Base-by-base conservation (phyloP, 2,329 filamentous ascomycete species). In the Monosporascus cannonballus region DNA sequence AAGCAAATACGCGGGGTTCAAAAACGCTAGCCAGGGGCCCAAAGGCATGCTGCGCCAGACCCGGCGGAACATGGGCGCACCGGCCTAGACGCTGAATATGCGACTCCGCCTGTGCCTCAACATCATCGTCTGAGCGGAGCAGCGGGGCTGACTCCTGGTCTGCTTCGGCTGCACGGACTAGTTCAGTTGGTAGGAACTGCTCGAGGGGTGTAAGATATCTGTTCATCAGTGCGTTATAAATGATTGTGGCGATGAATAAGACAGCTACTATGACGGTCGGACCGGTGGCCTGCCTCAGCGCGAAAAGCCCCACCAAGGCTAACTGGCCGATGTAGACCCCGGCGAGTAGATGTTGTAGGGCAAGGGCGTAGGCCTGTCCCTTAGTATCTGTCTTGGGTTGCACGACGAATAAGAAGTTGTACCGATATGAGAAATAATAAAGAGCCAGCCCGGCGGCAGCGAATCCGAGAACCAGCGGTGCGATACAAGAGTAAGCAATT, bases 341-440 rank as follows among this genome's bases (percentile, higher is more conserved):
- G 2, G 84, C 83, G 17, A 88, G 77, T 45, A 89, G 78, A 39
- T 91, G 87, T 64, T 90, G 83, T 27, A 91, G 73, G 2, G 85
- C 86, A 39, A 85, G 81, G 8, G 85, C 81, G 64, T 90, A 91
- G 56, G 83, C 77, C 46, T 85, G 79, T 45, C 87, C 87, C 65
- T 89, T 87, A 22, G 86, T 90, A 64, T 91, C 86, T 60, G 90
- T 83, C 59, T 80, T 74, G 27, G 83, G 76, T 60, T 88, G 83
- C 42, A 81, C 83, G 22, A 89, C 87, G 66, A 85, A 91, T 24
- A 91, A 74, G 51, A 91, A 69, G 68, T 90, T 89, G 74, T 91
- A 90, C 27, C 85, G 79, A 71, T 87, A 90, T 47, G 86, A 86
- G 56, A 87, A 75, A 69, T 90, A 91, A 72, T 90, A 88, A 20